Conservation (phyloP, 768 basidiomycete genomes). For the Lentinula guzmanii region DNA sequence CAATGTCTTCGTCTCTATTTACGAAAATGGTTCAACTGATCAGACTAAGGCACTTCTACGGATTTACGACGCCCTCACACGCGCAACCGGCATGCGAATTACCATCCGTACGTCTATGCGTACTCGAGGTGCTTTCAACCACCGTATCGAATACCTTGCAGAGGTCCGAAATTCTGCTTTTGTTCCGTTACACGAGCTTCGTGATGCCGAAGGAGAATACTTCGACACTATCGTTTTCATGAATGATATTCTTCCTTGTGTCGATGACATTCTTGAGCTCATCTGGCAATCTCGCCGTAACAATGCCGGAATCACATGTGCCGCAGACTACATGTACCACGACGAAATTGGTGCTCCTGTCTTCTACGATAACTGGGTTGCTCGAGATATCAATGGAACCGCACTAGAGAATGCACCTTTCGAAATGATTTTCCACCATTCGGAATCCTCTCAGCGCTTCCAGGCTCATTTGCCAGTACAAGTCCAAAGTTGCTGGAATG, state of each 20-base stretch:
- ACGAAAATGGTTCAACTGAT: slow-evolving; percentile 98
- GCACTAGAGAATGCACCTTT: slow-evolving; percentile 98
- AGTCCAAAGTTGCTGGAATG: slow-evolving; percentile 99
- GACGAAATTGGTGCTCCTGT: slow-evolving; percentile 90
- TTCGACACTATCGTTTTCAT: slow-evolving; percentile 98
- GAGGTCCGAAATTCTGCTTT: slow-evolving; percentile 99
- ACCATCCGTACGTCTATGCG: slow-evolving; percentile 91
- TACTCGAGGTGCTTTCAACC: slow-evolving; percentile 93
- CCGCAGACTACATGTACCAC: slow-evolving; percentile 99
- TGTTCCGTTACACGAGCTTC: slow-evolving; percentile 88
- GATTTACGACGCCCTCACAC: slow-evolving; percentile 90
- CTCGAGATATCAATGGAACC: slow-evolving; percentile 96
- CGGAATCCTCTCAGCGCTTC: slow-evolving; percentile 71
- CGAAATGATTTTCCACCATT: slow-evolving; percentile 88
- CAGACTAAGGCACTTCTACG: slow-evolving; percentile 96
- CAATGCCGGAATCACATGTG: slow-evolving; percentile 98
- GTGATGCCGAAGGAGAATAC: slow-evolving; percentile 87
- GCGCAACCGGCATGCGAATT: slow-evolving; percentile 86
- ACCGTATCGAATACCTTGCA: slow-evolving; percentile 99
- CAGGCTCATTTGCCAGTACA: slow-evolving; percentile 91
- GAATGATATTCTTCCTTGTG: slow-evolving; percentile 98
- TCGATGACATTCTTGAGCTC: slow-evolving; percentile 95
- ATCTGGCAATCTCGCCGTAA: slow-evolving; percentile 92
- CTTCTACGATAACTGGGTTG: slow-evolving; percentile 99
- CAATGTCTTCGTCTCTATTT: slow-evolving; percentile 97